Conservation (phyloP, 768 basidiomycete species). For the Termitomyces sp. region DNA sequence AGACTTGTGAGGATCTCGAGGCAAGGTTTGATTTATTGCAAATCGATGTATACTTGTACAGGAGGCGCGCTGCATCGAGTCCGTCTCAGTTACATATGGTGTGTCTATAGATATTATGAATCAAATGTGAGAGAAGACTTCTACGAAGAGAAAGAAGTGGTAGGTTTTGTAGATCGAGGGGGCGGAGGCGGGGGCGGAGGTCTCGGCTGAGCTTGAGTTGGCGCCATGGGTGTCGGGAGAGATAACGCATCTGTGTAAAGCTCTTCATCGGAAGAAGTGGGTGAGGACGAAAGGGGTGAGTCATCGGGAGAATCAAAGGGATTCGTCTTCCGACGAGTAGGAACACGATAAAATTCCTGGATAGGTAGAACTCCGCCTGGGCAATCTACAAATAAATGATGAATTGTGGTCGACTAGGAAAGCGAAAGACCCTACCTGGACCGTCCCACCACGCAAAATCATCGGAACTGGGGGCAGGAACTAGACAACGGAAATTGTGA, state of each 20-base stretch:
- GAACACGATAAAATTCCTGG: slow-evolving; percentile 32
- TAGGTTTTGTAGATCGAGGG: slow-evolving; percentile 27
- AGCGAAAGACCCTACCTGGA: slow-evolving; percentile 45
- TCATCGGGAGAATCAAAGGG: slow-evolving; percentile 72
- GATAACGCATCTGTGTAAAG: slow-evolving; percentile 71
- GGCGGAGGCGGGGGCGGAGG: slow-evolving; percentile 47
- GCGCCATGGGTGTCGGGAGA: slow-evolving; percentile 68
- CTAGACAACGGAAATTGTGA: slow-evolving; percentile 31
- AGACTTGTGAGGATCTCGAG: too few species aligned
- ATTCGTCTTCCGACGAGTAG: slow-evolving; percentile 39
- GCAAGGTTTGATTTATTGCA: too few species aligned
- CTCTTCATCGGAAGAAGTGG: slow-evolving; percentile 84
- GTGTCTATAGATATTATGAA: too few species aligned
- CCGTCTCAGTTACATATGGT: too few species aligned
- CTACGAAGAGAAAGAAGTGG: background rate
- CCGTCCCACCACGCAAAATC: slow-evolving; percentile 77
- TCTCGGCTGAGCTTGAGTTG: slow-evolving; percentile 43
- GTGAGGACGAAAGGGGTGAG: slow-evolving; percentile 69
- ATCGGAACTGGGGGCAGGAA: slow-evolving; percentile 84
- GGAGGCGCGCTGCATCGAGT: too few species aligned
- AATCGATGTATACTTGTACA: too few species aligned
- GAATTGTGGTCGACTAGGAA: background rate
- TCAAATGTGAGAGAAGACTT: too few species aligned
- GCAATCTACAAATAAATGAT: slow-evolving; percentile 36
- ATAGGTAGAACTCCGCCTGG: slow-evolving; percentile 54